These are phyloP conservation scores for Colletotrichum magnum DNA, from an alignment of 2,329 filamentous ascomycete species.

Conservation along the genomic window DNA sequence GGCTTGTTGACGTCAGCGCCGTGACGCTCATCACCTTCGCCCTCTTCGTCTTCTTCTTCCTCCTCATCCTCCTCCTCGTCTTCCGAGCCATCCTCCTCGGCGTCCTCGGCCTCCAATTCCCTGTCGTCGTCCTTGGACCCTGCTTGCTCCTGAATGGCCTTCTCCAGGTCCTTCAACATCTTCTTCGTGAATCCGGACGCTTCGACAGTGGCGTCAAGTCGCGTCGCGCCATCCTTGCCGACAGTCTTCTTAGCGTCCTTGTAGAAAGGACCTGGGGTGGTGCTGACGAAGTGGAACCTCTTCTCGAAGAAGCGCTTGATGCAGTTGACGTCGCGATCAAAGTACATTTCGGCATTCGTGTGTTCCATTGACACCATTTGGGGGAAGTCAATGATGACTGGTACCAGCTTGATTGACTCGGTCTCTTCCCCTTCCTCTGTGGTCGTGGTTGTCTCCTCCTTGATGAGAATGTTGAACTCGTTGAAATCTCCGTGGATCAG, in stretches of 20 bases:
- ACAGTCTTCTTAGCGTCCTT: conserved; percentile 84
- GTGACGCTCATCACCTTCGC: conserved; percentile 41
- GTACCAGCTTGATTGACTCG: conserved; percentile 72
- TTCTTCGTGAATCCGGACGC: conserved; percentile 97
- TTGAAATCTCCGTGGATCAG: conserved; percentile 99
- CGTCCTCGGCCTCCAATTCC: conserved; percentile 52
- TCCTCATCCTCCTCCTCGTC: conserved; percentile 46
- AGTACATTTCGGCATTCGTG: conserved; percentile 94
- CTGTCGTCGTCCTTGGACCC: conserved; percentile 56
- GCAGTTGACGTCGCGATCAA: conserved; percentile 95
- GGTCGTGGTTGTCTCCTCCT: conserved; percentile 71
- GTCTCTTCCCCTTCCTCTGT: conserved; percentile 56
- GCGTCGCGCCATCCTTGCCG: conserved; percentile 73
- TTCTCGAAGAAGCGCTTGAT: conserved; percentile 95
- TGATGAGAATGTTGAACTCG: conserved; percentile 97
- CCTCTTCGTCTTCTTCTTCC: conserved; percentile 49
- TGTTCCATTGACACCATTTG: conserved; percentile 99
- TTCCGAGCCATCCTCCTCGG: conserved; percentile 46
- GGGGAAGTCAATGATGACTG: conserved; percentile 96
- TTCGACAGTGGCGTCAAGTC: conserved; percentile 89
- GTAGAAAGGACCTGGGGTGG: conserved; percentile 88
- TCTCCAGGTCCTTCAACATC: conserved; percentile 94
- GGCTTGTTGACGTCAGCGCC: conserved; percentile 42
- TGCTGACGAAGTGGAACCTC: conserved; percentile 88
- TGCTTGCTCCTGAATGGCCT: conserved; percentile 87